Evolutionary conservation across 352 stramenopile species (phyloP), one percentile per base, ranked within the genome.

Genomic region (Globisporangium spiculum): DNA sequence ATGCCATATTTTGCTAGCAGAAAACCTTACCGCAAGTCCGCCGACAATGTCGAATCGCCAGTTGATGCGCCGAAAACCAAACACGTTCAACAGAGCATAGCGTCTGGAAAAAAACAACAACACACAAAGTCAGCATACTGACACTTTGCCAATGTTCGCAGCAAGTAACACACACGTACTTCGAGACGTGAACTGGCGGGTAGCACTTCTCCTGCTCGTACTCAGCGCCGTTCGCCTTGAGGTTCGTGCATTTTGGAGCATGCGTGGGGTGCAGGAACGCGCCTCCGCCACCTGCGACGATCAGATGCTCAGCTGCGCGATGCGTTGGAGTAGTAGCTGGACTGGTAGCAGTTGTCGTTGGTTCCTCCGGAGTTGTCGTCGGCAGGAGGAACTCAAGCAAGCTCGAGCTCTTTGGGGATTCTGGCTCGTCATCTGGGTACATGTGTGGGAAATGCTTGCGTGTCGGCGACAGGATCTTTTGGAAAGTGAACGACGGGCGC

Each of bases 41-140:
- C 92, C 93, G 24, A 98, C 81, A 56, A 97, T 84, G 80, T 98
- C 94, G 55, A 98, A 96, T 26, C 91, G 81, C 94, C 94, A 98
- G 70, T 98, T 98, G 63, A 96, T 91, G 58, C 91, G 93, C 2
- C 92, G 91, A 76, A 98, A 98, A 52, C 88, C 88, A 61, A 96
- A 84, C 16, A 94, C 86, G 54, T 94, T 96, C 32, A 96, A 69
- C 44, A 96, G 60, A 12, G 88, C 81, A 38, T 94, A 94, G 48
- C 87, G 88, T 70, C 86, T 96, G 71, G 27, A 46, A n/a, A 56
- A 52, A 38, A 66, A 48, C 5, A 60, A 4, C 10, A 58, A 7
- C 36, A 69, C 18, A 64, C 1, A 32, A 14, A 34, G 26, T 57
- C 24, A 68, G 63, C 48, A 56, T 22, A n/a, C 16, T 27, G 12